These are phyloP conservation scores for Fraxinus platypoda DNA, from an alignment of 305 asterid genomes.

Conservation along the genomic window DNA sequence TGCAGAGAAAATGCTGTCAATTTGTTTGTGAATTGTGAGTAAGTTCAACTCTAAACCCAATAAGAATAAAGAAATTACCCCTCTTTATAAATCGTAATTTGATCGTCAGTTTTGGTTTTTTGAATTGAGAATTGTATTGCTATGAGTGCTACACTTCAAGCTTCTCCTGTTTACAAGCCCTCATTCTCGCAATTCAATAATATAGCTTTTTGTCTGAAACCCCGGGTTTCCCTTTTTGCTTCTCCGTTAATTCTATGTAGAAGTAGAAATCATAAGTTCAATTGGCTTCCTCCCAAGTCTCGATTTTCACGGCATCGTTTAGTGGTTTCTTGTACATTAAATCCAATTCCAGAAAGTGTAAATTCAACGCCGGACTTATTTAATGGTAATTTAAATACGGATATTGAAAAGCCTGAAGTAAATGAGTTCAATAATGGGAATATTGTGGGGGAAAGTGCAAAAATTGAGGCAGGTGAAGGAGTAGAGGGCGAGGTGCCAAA, in stretches of 20 bases:
- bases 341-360: conserved; percentile 36
- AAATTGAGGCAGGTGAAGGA: conserved; percentile 14
- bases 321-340: conserved; percentile 45
- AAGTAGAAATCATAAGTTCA: conserved; percentile 23
- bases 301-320: conserved; percentile 48
- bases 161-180: conserved; percentile 55
- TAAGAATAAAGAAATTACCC: background rate
- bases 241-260: conserved; percentile 20
- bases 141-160: conserved; percentile 60
- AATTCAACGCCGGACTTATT: conserved; percentile 32
- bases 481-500: conserved; percentile 33
- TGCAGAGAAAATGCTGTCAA: background rate
- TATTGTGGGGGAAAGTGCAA: conserved; percentile 19
- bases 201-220: conserved; percentile 25
- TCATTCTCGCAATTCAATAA: conserved; percentile 38
- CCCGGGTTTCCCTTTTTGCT: conserved; percentile 19
- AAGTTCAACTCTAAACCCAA: background rate
- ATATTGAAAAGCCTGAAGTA: conserved; percentile 26
- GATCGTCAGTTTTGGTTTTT: background rate
- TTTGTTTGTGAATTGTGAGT: background rate
- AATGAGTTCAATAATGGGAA: conserved; percentile 26
- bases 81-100: background rate
- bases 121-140: background rate
- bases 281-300: conserved; percentile 26
- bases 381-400: conserved; percentile 21